Percentiles rank a stretch among this genome's conserved stretches.
Evolutionary conservation across 139 green algal species (phyloP).

Genomic region (Mychonastes homosphaera): DNA sequence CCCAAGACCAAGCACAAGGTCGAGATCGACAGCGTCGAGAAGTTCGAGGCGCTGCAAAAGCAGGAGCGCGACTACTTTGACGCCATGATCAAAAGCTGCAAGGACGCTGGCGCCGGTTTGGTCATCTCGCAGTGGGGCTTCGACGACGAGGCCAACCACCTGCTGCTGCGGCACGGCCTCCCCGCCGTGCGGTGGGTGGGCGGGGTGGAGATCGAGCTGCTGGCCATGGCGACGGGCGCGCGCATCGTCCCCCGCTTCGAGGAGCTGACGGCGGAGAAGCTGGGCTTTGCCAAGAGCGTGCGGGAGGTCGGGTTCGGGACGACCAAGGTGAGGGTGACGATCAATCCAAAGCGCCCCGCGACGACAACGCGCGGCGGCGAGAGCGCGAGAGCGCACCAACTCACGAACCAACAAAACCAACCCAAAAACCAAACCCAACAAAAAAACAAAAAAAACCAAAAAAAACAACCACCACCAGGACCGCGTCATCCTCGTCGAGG

Average conservation of each 20-base stretch:
- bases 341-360: no score
- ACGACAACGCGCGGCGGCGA: no score
- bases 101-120: constrained; percentile 71
- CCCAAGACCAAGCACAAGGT: constrained; percentile 99
- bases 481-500: constrained; percentile 90
- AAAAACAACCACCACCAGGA: no score
- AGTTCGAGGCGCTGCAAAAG: constrained; percentile 85
- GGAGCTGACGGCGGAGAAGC: constrained; percentile 87
- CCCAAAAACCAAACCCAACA: no score
- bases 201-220: constrained; percentile 97
- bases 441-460: no score
- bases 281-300: constrained; percentile 75
- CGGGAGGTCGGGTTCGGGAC: constrained; percentile 84
- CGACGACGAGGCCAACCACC: constrained; percentile 98
- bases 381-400: no score
- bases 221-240: constrained; percentile 94
- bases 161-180: constrained; percentile 88
- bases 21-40: constrained; percentile 97
- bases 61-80: constrained; percentile 92
- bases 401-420: no score
- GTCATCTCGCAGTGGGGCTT: constrained; percentile 99
- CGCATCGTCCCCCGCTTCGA: constrained; percentile 60
- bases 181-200: constrained; percentile 92
- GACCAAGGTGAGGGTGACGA: no score
- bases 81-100: constrained; percentile 97